Conservation (phyloP, 805 yeast species). For the Vanderwaltozyma yarrowii region DNA sequence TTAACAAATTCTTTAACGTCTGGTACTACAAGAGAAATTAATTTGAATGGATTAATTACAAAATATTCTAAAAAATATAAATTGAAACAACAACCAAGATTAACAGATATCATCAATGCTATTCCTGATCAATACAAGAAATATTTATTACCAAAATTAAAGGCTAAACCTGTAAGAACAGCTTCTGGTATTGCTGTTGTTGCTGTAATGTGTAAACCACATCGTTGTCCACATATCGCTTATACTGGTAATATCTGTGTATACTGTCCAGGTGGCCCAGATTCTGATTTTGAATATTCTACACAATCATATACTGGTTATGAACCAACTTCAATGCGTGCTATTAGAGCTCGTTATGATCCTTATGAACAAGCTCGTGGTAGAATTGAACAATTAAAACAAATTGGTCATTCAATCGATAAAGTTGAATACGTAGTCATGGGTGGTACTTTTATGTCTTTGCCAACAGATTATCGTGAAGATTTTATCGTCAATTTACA, state of each 20-base stretch:
- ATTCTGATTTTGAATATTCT: constrained; percentile 93
- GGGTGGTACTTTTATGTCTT: constrained; percentile 99
- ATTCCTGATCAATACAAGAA: constrained; percentile 95
- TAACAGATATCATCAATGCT: constrained; percentile 88
- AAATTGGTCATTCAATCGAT: constrained; percentile 91
- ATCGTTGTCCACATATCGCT: constrained; percentile 97
- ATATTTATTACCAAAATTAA: constrained; percentile 80
- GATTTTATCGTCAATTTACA: constrained; percentile 80
- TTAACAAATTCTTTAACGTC: constrained; percentile 66
- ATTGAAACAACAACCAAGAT: constrained; percentile 82
- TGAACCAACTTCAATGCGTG: constrained; percentile 98
- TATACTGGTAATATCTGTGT: constrained; percentile 98
- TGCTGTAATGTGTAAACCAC: constrained; percentile 99
- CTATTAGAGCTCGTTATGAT: constrained; percentile 96
- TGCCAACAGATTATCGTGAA: constrained; percentile 84
- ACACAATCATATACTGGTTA: constrained; percentile 98
- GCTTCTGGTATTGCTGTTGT: constrained; percentile 99
- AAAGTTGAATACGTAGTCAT: constrained; percentile 95
- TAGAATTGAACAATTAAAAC: constrained; percentile 89
- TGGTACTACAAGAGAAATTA: constrained; percentile 41
- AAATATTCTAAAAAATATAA: constrained; percentile 83
- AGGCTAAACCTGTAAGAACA: constrained; percentile 98
- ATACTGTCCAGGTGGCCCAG: constrained; percentile 99
- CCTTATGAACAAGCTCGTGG: constrained; percentile 99
- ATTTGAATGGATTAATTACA: constrained; percentile 81